Evolutionary conservation across 2,329 filamentous ascomycete species (phyloP).

Genomic region (Didymosphaeria variabile): DNA sequence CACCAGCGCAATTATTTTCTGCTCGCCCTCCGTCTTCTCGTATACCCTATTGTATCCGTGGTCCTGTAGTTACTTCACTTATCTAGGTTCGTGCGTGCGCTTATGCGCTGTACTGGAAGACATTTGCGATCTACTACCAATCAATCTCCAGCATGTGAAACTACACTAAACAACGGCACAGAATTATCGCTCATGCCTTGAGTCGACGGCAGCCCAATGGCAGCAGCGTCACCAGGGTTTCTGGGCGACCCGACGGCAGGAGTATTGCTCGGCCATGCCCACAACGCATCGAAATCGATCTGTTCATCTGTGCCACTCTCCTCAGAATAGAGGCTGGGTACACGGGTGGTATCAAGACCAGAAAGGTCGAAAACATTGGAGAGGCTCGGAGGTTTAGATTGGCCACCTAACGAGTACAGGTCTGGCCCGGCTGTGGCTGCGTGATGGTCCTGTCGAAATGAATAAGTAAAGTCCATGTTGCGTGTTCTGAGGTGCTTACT

Average conservation of each 20-base stretch:
- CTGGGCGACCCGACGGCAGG: conserved; percentile 43
- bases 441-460: conserved; percentile 27
- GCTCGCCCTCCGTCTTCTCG: neutral
- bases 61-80: neutral
- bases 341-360: conserved; percentile 42
- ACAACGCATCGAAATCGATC: conserved; percentile 54
- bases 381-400: conserved; percentile 37
- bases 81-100: neutral
- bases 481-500: neutral
- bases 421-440: conserved; percentile 18
- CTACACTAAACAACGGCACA: conserved; percentile 48
- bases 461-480: neutral
- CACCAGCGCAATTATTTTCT: neutral
- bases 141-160: conserved; percentile 20
- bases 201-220: conserved; percentile 20
- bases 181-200: conserved; percentile 41
- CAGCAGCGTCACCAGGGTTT: conserved; percentile 18
- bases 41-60: neutral
- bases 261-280: conserved; percentile 51
- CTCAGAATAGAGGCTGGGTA: conserved; percentile 44
- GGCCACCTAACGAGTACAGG: conserved; percentile 13
- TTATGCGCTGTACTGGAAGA: neutral
- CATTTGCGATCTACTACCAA: too few relatives aligned
- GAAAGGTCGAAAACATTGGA: conserved; percentile 51
- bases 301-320: conserved; percentile 49